Base-by-base conservation (phyloP, 108 stramenopile species). In the Skeletonema marinoi region DNA sequence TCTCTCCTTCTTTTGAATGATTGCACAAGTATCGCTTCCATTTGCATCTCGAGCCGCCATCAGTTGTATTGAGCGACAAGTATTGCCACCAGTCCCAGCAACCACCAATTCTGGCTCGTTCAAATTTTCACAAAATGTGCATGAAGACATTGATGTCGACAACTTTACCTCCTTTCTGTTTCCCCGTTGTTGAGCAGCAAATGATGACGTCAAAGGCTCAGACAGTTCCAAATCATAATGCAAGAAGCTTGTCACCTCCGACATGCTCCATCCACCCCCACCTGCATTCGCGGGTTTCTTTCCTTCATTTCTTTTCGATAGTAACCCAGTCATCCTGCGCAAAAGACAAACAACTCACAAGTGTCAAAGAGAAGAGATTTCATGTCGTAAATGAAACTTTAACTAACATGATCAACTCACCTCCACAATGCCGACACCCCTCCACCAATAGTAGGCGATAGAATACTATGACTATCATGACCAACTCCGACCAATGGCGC, bases 221-320 rank as follows among this genome's bases (percentile, higher is more conserved):
- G 36, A 9, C 36, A 36, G 6, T 36, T 36, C 36, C 36, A 36
- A 36, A 36, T 36, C 4, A 60, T 73, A 66, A 67, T 61, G 6
- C 59, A 73, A 68, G 16, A 85, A 71, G 11, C 5, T 29, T 3
- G 54, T 29, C 2, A 70, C 64, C 1, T 78, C 66, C 13, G 12
- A 4, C 33, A n/a, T 51, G 29, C 30, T 68, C 85, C 85, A 85
- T 56, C 85, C 85, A 46, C 85, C 85, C 8, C 85, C 79, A 7
- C 6, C 12, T 11, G 1, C 32, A 58, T 81, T 81, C 0, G 77
- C 48, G 16, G 75, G 69, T 35, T 70, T 48, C 51, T 73, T 73
- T 2, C 74, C 74, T 25, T 73, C 36, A 4, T 16, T 50, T 12
- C 14, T 19, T 17, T 9, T 42, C 16, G 60, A 62, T 48, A 85